phyloP scores from a whole-genome alignment of 768 basidiomycete species.

The Suillus plorans region DNA sequence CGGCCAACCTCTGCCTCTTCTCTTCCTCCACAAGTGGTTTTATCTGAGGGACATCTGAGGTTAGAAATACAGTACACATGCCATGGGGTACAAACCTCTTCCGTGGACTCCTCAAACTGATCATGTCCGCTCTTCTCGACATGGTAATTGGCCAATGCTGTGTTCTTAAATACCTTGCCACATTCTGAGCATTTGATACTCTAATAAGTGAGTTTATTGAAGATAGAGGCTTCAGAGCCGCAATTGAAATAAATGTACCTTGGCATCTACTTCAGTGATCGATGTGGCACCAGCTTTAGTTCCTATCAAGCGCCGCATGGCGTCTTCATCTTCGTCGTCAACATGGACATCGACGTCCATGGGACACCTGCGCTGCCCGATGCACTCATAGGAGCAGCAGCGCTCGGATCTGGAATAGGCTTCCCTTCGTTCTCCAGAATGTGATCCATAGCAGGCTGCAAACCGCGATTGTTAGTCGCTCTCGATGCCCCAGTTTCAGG shows the following conservation, averaged over 20 bases:
- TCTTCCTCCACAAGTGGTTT: conserved; percentile 96
- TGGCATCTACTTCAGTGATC: conserved; percentile 50
- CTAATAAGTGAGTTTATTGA: conserved; percentile 32
- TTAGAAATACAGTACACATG: neutral
- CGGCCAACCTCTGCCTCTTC: conserved; percentile 76
- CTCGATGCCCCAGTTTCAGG: too few species aligned
- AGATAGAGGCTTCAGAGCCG: neutral
- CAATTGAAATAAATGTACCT: conserved; percentile 41
- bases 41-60: conserved; percentile 48
- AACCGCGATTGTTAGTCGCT: conserved; percentile 77
- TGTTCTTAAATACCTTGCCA: conserved; percentile 83
- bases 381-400: conserved; percentile 24
- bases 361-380: conserved; percentile 20
- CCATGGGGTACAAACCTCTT: conserved; percentile 61
- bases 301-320: conserved; percentile 44
- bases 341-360: conserved; percentile 60
- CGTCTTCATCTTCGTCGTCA: too few species aligned
- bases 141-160: conserved; percentile 87
- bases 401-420: conserved; percentile 35
- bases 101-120: conserved; percentile 69
- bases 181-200: conserved; percentile 85
- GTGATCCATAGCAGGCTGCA: conserved; percentile 92
- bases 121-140: conserved; percentile 93
- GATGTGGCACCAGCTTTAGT: conserved; percentile 34
- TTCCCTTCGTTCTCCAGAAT: conserved; percentile 63